Conservation (phyloP, 2,329 filamentous ascomycete genomes). For the Colletotrichum sojae region DNA sequence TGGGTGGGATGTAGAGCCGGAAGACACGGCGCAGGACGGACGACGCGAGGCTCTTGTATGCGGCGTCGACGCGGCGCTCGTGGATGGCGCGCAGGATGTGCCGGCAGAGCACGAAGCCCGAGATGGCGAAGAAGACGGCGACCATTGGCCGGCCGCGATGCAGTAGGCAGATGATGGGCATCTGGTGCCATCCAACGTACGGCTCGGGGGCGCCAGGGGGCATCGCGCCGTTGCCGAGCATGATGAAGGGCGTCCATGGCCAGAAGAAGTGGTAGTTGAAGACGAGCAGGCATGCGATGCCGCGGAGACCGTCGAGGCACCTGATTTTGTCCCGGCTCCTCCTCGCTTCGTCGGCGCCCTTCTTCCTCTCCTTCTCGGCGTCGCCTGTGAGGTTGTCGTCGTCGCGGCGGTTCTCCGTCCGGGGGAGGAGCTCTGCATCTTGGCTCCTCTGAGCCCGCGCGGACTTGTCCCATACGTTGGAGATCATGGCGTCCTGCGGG, state of each 20-base stretch:
- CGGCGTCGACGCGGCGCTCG: constrained; percentile 51
- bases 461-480: constrained; percentile 32
- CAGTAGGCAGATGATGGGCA: constrained; percentile 58
- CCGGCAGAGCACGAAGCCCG: constrained; percentile 57
- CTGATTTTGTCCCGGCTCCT: constrained; percentile 52
- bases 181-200: constrained; percentile 48
- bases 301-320: constrained; percentile 58
- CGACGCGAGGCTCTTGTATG: constrained; percentile 54
- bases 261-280: constrained; percentile 60
- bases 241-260: constrained; percentile 57
- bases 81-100: constrained; percentile 55
- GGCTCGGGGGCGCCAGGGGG: constrained; percentile 53
- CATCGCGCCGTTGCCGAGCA: constrained; percentile 57
- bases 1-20: constrained; percentile 57
- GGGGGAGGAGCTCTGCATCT: constrained; percentile 9
- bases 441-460: constrained; percentile 29
- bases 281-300: constrained; percentile 57
- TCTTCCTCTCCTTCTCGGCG: constrained; percentile 24
- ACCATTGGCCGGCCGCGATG: constrained; percentile 59
- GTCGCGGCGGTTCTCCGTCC: constrained; percentile 12
- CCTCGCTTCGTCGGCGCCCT: constrained; percentile 27
- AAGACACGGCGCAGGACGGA: constrained; percentile 56
- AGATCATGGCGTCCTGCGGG: constrained; percentile 23
- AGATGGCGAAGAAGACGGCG: constrained; percentile 60
- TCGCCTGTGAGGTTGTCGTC: not conserved